phyloP scores from a whole-genome alignment of 805 yeast species.

The Starmerella bacillaris region DNA sequence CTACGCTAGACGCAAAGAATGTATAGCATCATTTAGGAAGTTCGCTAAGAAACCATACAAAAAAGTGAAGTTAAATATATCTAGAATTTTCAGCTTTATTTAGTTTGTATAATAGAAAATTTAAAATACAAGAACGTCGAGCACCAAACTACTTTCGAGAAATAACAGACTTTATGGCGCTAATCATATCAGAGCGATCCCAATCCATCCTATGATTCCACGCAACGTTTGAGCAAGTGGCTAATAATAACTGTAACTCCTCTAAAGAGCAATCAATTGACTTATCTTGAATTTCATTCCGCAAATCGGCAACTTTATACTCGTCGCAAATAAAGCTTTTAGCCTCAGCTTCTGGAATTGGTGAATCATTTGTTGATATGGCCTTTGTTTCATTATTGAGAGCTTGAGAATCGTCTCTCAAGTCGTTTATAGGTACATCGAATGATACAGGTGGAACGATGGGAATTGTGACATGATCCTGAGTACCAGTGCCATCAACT shows the following conservation, averaged over 20 bases:
- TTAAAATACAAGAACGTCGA: too few species aligned
- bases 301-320: background rate
- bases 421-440: background rate
- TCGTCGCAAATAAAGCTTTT: background rate
- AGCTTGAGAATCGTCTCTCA: background rate
- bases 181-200: conserved; percentile 27
- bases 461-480: background rate
- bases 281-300: background rate
- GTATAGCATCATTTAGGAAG: too few species aligned
- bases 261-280: conserved; percentile 29
- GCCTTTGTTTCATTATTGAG: too few species aligned
- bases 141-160: too few species aligned
- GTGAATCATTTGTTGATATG: background rate
- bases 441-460: background rate
- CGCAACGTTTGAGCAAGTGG: conserved; percentile 49
- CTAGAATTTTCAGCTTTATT: too few species aligned
- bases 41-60: too few species aligned
- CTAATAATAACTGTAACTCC: conserved; percentile 42
- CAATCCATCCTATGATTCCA: conserved; percentile 49
- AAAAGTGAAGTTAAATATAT: too few species aligned
- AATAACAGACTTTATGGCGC: too few species aligned
- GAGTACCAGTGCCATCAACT: background rate
- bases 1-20: too few species aligned
- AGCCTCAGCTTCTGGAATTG: background rate
- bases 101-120: too few species aligned